phyloP scores from a whole-genome alignment of 2,329 filamentous ascomycete species.

The Bertia moriformis region DNA sequence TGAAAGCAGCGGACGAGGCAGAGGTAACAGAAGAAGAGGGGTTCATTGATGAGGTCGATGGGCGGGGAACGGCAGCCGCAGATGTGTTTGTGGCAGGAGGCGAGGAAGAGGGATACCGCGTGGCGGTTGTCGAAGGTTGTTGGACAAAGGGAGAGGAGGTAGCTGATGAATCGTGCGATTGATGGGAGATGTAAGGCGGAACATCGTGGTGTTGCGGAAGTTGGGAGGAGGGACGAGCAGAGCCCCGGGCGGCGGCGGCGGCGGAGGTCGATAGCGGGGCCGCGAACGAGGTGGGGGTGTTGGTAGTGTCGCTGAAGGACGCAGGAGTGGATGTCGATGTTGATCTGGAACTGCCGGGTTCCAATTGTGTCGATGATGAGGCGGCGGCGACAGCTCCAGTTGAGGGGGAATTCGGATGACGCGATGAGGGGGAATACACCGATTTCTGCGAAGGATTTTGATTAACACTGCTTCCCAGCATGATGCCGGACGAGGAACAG shows the following conservation, averaged over 20 bases:
- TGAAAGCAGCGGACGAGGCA: no score
- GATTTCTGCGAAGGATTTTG: no score
- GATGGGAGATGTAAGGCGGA: background rate
- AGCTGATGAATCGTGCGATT: background rate
- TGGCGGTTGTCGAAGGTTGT: background rate
- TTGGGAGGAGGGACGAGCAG: background rate
- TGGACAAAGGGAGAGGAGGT: background rate
- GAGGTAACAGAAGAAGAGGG: background rate
- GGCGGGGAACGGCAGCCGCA: background rate
- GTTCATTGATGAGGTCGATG: background rate
- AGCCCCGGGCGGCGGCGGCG: background rate
- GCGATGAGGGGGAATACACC: background rate
- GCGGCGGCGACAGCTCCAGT: no score
- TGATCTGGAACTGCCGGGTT: background rate
- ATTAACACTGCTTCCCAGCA: background rate
- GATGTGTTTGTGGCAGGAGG: background rate
- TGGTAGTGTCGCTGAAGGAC: no score
- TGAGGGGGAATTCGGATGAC: no score
- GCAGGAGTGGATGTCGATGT: background rate
- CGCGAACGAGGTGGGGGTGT: background rate
- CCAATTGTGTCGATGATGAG: background rate
- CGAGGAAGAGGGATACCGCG: background rate
- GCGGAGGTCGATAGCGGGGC: background rate
- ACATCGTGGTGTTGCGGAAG: background rate
- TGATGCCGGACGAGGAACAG: no score